Conservation (phyloP, 257 asterid genomes). For the Ilex aquifolium region DNA sequence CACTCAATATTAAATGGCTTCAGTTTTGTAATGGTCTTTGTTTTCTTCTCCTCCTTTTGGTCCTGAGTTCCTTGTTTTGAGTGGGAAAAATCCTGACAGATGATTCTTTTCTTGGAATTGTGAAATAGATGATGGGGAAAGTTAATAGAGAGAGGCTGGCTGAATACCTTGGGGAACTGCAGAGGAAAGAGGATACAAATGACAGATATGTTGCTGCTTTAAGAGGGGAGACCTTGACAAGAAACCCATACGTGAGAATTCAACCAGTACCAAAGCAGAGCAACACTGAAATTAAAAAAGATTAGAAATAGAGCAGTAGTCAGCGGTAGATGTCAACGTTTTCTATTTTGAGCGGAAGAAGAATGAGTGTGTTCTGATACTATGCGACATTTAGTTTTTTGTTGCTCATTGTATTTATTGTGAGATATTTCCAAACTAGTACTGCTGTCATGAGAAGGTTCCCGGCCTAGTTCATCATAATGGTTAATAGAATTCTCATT, state of each 20-base stretch:
- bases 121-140: conserved; percentile 79
- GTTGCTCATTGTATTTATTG: too few relatives aligned
- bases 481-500: too few relatives aligned
- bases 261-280: conserved; percentile 58
- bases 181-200: conserved; percentile 84
- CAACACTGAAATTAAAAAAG: conserved; percentile 27
- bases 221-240: conserved; percentile 81
- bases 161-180: conserved; percentile 76
- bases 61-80: not conserved
- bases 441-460: too few relatives aligned
- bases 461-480: too few relatives aligned
- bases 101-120: not conserved
- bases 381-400: too few relatives aligned
- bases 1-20: not conserved
- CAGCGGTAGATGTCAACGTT: too few relatives aligned
- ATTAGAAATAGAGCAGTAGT: conserved; percentile 23
- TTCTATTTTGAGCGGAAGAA: too few relatives aligned
- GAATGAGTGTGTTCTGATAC: too few relatives aligned
- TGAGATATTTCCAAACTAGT: too few relatives aligned
- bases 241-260: conserved; percentile 81
- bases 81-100: not conserved
- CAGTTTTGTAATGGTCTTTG: not conserved
- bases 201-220: conserved; percentile 92
- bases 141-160: conserved; percentile 86
- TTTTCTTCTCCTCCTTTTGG: not conserved